A percentile compares a stretch with the other conserved stretches of the same genome.
phyloP scores from a whole-genome alignment of 331 rosid species.

The Erythrophleum ivorense region DNA sequence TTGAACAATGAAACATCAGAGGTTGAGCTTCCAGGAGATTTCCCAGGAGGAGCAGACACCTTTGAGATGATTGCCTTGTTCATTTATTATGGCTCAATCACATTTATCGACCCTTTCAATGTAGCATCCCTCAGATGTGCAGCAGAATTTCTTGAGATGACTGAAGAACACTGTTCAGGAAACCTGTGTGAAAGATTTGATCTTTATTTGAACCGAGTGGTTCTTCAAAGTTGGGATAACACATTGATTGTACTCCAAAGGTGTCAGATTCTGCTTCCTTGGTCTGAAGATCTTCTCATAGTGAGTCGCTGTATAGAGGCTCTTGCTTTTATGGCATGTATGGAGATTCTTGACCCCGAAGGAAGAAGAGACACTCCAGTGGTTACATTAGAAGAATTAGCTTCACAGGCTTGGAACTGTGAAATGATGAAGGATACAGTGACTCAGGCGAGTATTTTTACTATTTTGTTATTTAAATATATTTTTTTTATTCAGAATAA shows the following conservation, averaged over 20 bases:
- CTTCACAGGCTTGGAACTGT: slow-evolving; percentile 63
- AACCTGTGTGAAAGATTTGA: slow-evolving; percentile 81
- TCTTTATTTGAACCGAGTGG: slow-evolving; percentile 83
- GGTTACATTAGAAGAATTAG: slow-evolving; percentile 63
- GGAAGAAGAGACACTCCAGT: slow-evolving; percentile 69
- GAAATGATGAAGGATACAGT: slow-evolving; percentile 58
- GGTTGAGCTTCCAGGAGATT: slow-evolving; percentile 67
- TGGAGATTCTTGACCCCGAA: slow-evolving; percentile 91
- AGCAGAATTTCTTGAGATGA: slow-evolving; percentile 88
- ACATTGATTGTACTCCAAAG: slow-evolving; percentile 85
- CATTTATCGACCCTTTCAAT: slow-evolving; percentile 80
- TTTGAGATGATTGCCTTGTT: slow-evolving; percentile 82
- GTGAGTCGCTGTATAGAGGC: slow-evolving; percentile 89
- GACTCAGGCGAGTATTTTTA: neutral
- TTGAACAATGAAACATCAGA: slow-evolving; percentile 57
- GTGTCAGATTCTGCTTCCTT: slow-evolving; percentile 76
- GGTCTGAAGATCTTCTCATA: slow-evolving; percentile 78
- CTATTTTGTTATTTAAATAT: neutral
- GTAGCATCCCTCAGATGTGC: slow-evolving; percentile 83
- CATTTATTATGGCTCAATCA: slow-evolving; percentile 68
- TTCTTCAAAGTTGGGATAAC: slow-evolving; percentile 92
- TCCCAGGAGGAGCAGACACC: slow-evolving; percentile 87
- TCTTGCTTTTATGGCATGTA: slow-evolving; percentile 95
- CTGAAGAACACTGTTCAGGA: slow-evolving; percentile 62
- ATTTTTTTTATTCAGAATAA: neutral